These are phyloP conservation scores for Rhizophagus clarus DNA, from an alignment of 192 early-diverging fungal species.

Conservation along the genomic window DNA sequence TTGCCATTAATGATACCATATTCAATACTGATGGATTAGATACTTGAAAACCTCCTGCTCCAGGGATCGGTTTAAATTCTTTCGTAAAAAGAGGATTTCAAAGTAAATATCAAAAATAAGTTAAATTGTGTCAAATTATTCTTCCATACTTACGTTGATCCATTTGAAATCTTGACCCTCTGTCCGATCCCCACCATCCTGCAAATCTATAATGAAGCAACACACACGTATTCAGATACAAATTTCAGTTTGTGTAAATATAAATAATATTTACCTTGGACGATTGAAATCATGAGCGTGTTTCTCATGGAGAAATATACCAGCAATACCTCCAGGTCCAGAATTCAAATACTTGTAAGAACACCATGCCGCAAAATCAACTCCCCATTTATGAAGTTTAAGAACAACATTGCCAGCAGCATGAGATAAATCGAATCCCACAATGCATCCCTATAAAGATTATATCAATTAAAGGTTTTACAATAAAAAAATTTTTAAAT, in stretches of 20 bases:
- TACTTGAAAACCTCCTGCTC: constrained; percentile 82
- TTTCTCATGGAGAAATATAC: constrained; percentile 88
- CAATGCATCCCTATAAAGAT: constrained; percentile 73
- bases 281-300: constrained; percentile 62
- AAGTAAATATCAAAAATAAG: neutral
- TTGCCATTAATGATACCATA: constrained; percentile 71
- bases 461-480: neutral
- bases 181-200: constrained; percentile 95
- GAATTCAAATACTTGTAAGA: constrained; percentile 99
- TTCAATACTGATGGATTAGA: constrained; percentile 88
- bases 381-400: constrained; percentile 90
- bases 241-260: neutral
- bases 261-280: constrained; percentile 48
- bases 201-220: constrained; percentile 55
- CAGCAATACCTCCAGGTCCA: constrained; percentile 94
- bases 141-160: constrained; percentile 53
- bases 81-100: neutral
- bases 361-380: constrained; percentile 99
- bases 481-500: neutral
- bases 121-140: neutral
- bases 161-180: constrained; percentile 86
- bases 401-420: constrained; percentile 92
- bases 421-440: constrained; percentile 95
- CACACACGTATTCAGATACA: neutral
- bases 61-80: constrained; percentile 75